Evolutionary conservation across 192 early-diverging fungal genomes (phyloP).

Genomic region (Funneliformis mosseae): DNA sequence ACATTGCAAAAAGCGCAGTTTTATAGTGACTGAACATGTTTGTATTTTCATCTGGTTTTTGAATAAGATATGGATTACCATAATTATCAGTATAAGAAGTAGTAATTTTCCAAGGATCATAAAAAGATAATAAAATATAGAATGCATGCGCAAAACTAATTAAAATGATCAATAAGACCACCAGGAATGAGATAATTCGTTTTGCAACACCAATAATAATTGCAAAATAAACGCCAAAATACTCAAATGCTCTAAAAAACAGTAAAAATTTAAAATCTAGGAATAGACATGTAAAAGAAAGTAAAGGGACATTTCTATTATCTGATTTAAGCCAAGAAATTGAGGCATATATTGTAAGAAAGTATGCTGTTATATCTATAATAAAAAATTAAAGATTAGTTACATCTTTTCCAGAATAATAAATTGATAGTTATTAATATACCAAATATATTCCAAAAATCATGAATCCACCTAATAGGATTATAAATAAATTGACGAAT

Average conservation of each 20-base stretch:
- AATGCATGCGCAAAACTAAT: slow-evolving; percentile 12
- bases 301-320: background rate
- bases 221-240: slow-evolving; percentile 16
- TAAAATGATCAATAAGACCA: background rate
- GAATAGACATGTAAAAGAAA: background rate
- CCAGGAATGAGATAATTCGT: background rate
- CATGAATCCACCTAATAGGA: background rate
- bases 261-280: slow-evolving; percentile 11
- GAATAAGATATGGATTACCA: background rate
- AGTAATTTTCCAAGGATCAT: background rate
- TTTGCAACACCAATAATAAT: slow-evolving; percentile 20
- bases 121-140: background rate
- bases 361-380: background rate
- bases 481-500: background rate
- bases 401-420: no score
- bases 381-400: background rate
- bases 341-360: background rate
- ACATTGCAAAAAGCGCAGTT: background rate
- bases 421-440: background rate
- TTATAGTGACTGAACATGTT: background rate
- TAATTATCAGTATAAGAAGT: background rate
- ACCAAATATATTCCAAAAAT: slow-evolving; percentile 13
- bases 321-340: background rate
- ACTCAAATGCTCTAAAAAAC: background rate
- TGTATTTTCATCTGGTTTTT: background rate